Base-by-base conservation (phyloP, 331 rosid genomes). In the Quercus tomentella region DNA sequence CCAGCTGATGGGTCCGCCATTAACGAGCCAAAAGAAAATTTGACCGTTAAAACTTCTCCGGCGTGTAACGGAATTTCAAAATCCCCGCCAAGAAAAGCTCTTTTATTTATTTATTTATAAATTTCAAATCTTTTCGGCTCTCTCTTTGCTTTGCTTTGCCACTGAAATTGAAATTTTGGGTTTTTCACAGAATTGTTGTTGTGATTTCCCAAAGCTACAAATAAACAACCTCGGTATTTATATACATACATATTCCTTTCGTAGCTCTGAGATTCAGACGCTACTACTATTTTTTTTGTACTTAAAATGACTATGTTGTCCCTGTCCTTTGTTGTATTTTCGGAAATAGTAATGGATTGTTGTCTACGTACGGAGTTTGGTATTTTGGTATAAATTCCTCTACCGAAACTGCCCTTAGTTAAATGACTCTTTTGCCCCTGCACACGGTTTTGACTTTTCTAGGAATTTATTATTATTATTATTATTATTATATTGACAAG, bases 1-100 rank as follows among this genome's bases (percentile, higher is more conserved):
- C 89, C 92, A 41, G 18, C 77, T 31, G 87, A 67, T 17, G 76
- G 69, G 22, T 84, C 87, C 84, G 86, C 87, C 92, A 86, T 89
- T 43, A 70, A 49, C 49, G 4, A 28, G 70, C 49, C 61, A 10
- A 21, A 71, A 23, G 41, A 3, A 30, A 60, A 11, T 61, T 5
- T 16, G 71, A 61, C 78, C 51, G 80, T 67, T 37, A 51, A 30
- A 26, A 31, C 73, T 37, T 20, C 30, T 54, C 63, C 54, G 49
- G 63, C 26, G 51, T 52, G 56, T 23, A 55, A 65, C 30, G 41
- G 22, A 55, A 72, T 26, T 82, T 63, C 41, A 22, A 81, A 77
- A 9, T 55, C 35, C 81, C 60, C 37, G 70, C 62, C 14, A 67
- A 67, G 17, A 62, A 49, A 49, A 49, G 55, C 55, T 49, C 55